These are phyloP conservation scores for Glycine soja DNA, from an alignment of 306 rosid species.

Conservation along the genomic window DNA sequence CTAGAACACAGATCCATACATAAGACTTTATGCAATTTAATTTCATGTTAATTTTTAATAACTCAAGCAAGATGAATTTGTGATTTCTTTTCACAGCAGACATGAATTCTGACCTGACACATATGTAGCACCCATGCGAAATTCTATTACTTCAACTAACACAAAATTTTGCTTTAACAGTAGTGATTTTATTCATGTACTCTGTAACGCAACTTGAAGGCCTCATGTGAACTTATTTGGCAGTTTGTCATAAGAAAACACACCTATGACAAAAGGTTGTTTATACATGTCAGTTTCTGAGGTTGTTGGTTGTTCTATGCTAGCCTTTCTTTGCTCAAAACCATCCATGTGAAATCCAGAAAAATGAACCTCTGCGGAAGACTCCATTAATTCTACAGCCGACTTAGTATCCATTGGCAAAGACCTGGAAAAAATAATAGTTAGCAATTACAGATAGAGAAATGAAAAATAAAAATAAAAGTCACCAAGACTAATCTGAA, in stretches of 20 bases:
- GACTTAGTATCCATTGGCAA: conserved; percentile 72
- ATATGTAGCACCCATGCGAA: neutral
- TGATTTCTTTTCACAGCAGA: conserved; percentile 3
- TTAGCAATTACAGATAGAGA: conserved; percentile 24
- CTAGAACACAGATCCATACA: neutral
- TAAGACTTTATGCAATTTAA: conserved; percentile 23
- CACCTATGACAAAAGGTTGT: conserved; percentile 97
- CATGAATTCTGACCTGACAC: neutral
- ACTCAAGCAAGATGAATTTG: conserved; percentile 16
- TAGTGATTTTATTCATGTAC: conserved; percentile 11
- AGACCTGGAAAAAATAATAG: conserved; percentile 48
- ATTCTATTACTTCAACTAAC: conserved; percentile 28
- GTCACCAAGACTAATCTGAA: neutral
- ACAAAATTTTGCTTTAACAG: conserved; percentile 19
- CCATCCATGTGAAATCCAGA: conserved; percentile 96
- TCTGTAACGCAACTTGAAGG: neutral
- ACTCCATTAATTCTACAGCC: conserved; percentile 80
- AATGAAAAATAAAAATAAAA: neutral
- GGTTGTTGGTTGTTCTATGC: conserved; percentile 66
- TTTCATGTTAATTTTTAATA: conserved; percentile 13
- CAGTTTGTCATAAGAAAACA: conserved; percentile 39
- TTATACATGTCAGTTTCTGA: conserved; percentile 69
- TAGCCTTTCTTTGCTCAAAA: conserved; percentile 62
- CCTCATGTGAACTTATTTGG: conserved; percentile 27
- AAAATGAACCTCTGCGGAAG: conserved; percentile 95